Base-by-base conservation (phyloP, 768 basidiomycete species). In the Rhizopogon vesiculosus region DNA sequence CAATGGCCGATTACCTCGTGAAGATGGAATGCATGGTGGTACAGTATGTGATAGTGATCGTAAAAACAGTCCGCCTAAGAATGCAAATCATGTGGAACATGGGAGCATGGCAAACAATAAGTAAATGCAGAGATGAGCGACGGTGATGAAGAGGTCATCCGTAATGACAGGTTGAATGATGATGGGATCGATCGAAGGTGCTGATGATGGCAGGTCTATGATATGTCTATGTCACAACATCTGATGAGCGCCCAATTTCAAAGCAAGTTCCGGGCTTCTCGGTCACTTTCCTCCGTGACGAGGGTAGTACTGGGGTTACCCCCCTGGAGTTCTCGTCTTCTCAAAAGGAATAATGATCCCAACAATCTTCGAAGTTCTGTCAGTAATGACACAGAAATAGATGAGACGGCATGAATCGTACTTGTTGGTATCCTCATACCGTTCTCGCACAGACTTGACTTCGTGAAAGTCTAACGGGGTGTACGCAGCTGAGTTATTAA, bases 361-460 rank as follows among this genome's bases (percentile, higher is more conserved):
- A 91, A 66, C 9, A 84, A 63, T 65, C 89, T 91, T 60, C 41
- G 39, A 50, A 46, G 48, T 51, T 52, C 22, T 43, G 43, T 64
- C 25, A 61, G 56, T 31, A 45, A 51, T 7, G 39, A 16, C 19
- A 35, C 45, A 18, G 15, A 22, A 39, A 57, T 35, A 48, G 49
- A 42, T 19, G 41, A 33, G 39, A 49, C 22, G 43, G 13, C 33
- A 49, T 5, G 19, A 22, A n/a, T 56, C 62, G n/a, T 43, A 86
- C 89, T 74, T 85, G 66, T 90, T 91, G 0, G 74, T 74, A 52
- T 78, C 77, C 64, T 84, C 85, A 55, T 91, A 91, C 13, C 76
- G 78, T 56, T 84, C 77, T 44, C 74, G 75, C 15, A 87, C 85
- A 13, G 68, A 70, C 35, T 71, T 64, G 1, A 72, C 68, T 66